phyloP scores from a whole-genome alignment of 1,139 yeast genomes.

The Lodderomyces theae region DNA sequence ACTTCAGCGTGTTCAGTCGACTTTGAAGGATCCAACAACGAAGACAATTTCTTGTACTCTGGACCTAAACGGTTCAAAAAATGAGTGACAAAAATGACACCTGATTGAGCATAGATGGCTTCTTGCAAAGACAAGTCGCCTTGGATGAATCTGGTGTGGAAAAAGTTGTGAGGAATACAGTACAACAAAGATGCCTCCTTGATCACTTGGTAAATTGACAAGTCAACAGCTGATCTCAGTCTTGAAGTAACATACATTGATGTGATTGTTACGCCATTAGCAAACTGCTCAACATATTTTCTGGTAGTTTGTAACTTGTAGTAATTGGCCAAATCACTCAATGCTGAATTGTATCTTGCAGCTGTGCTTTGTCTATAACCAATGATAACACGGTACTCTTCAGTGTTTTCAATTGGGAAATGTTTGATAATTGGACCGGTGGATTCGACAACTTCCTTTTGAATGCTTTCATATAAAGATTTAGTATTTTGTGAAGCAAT shows the following conservation, averaged over 20 bases:
- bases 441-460: constrained; percentile 65
- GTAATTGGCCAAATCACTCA: constrained; percentile 84
- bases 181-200: constrained; percentile 92
- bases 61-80: constrained; percentile 92
- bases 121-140: constrained; percentile 90
- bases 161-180: constrained; percentile 85
- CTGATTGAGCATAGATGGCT: constrained; percentile 91
- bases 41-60: constrained; percentile 71
- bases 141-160: constrained; percentile 69
- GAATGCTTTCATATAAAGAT: constrained; percentile 67
- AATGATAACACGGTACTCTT: constrained; percentile 77
- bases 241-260: constrained; percentile 79
- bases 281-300: constrained; percentile 91
- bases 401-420: constrained; percentile 76
- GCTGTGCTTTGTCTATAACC: constrained; percentile 86
- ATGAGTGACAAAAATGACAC: constrained; percentile 88
- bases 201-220: constrained; percentile 84
- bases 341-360: constrained; percentile 84
- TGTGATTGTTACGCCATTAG: constrained; percentile 82
- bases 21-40: constrained; percentile 60
- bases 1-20: constrained; percentile 71
- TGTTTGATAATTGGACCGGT: constrained; percentile 94
- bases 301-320: constrained; percentile 83
- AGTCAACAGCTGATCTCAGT: constrained; percentile 47
- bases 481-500: constrained; percentile 82